phyloP scores from a whole-genome alignment of 306 rosid genomes.

The Trichosanthes cucumerina region DNA sequence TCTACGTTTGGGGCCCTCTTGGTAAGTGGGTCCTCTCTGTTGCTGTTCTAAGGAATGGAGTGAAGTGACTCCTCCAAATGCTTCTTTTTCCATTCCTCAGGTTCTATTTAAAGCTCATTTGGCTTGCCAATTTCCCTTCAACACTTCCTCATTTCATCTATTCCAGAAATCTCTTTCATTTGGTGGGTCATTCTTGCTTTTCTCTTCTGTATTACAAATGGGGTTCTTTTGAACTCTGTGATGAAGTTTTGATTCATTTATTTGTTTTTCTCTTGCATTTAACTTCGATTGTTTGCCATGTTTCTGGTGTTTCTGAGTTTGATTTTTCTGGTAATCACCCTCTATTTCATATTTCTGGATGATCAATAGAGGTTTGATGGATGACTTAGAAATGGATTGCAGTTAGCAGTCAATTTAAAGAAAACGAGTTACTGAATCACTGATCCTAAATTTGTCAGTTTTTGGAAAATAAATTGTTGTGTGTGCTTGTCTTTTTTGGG shows the following conservation, averaged over 20 bases:
- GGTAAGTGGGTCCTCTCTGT: slow-evolving; percentile 3
- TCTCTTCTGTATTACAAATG: neutral
- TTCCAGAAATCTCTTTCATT: neutral
- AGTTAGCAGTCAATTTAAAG: neutral
- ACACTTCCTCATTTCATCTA: neutral
- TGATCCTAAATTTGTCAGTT: neutral
- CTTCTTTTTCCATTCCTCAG: neutral
- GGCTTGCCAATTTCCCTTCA: neutral
- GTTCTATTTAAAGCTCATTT: slow-evolving; percentile 1
- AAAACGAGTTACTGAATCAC: neutral
- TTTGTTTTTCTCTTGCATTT: neutral
- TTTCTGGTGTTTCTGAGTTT: neutral
- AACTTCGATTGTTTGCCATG: neutral
- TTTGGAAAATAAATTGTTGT: neutral
- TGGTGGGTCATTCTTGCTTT: neutral
- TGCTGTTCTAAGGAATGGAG: neutral
- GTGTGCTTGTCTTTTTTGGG: neutral
- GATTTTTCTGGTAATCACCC: neutral
- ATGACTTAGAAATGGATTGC: neutral
- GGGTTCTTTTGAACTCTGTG: neutral
- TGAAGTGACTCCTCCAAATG: slow-evolving; percentile 8
- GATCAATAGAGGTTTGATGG: neutral
- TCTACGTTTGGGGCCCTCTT: neutral
- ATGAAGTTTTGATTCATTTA: neutral
- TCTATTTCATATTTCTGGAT: neutral